These are phyloP conservation scores for Fagus sylvatica DNA, from an alignment of 306 rosid genomes.

Conservation along the genomic window DNA sequence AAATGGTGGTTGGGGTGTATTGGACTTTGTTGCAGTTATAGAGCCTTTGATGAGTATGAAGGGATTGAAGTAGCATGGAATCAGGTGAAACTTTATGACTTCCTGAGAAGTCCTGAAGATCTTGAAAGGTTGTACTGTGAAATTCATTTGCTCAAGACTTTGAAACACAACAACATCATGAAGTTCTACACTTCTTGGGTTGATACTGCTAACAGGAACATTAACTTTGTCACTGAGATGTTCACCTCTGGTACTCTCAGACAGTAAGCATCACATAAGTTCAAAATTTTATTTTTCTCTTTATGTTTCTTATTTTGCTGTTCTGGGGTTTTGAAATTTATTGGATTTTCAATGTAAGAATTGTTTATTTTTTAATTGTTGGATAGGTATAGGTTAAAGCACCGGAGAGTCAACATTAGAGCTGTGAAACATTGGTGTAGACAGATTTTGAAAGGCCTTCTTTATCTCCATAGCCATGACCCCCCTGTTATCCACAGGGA, in stretches of 20 bases:
- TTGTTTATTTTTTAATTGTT: conserved; percentile 24
- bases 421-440: conserved; percentile 98
- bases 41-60: conserved; percentile 92
- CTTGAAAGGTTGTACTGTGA: conserved; percentile 84
- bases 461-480: conserved; percentile 80
- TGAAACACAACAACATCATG: conserved; percentile 86
- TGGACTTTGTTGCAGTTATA: conserved; percentile 56
- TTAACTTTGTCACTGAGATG: conserved; percentile 98
- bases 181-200: conserved; percentile 95
- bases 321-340: neutral
- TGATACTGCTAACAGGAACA: conserved; percentile 71
- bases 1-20: conserved; percentile 4
- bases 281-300: neutral
- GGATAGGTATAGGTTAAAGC: conserved; percentile 80
- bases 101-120: conserved; percentile 77
- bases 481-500: conserved; percentile 99
- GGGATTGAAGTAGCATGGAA: conserved; percentile 99
- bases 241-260: conserved; percentile 97
- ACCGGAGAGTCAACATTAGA: conserved; percentile 77
- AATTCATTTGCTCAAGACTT: conserved; percentile 94
- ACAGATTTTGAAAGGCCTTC: conserved; percentile 90
- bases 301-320: neutral
- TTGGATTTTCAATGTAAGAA: conserved; percentile 21
- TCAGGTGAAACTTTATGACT: conserved; percentile 85
- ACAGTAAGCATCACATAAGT: conserved; percentile 57